A percentile compares a stretch with the other conserved stretches of the same genome.
phyloP scores from a whole-genome alignment of 177 flowering plant genomes.

The Vitis hybrid region DNA sequence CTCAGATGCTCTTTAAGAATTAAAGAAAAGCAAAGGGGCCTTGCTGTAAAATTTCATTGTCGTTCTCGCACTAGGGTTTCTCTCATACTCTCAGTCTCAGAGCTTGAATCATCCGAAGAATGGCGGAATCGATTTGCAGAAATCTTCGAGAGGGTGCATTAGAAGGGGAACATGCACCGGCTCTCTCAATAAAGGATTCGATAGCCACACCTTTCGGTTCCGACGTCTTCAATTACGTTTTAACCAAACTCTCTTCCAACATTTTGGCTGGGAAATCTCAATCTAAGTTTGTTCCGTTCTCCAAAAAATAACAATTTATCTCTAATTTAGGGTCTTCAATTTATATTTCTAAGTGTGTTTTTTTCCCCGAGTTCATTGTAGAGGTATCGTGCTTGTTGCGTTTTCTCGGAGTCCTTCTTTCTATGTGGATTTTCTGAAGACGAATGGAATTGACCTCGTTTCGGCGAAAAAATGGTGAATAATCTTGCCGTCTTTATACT shows the following conservation, averaged over 20 bases:
- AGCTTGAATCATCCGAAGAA: conserved; percentile 8
- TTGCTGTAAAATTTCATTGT: not conserved
- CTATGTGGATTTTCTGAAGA: conserved; percentile 59
- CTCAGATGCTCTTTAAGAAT: not conserved
- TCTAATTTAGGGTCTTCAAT: not conserved
- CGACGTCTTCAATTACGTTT: conserved; percentile 60
- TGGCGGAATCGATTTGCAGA: conserved; percentile 82
- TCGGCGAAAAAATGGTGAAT: conserved; percentile 53
- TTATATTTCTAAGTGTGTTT: not conserved
- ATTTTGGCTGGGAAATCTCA: conserved; percentile 68
- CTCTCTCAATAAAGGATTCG: conserved; percentile 74
- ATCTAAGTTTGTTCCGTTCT: conserved; percentile 39
- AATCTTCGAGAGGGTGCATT: conserved; percentile 72
- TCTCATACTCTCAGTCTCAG: not conserved
- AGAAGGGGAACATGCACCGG: conserved; percentile 87
- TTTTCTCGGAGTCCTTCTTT: conserved; percentile 60
- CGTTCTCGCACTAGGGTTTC: not conserved
- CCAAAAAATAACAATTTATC: too few species aligned
- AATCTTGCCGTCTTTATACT: not conserved
- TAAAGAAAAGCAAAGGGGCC: not conserved
- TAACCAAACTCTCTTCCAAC: conserved; percentile 45
- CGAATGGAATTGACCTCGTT: conserved; percentile 37
- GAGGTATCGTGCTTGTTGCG: conserved; percentile 72
- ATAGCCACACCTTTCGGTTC: conserved; percentile 46
- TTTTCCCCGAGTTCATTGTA: conserved; percentile 15